Conservation (phyloP, 345 rosid species). For the Combretum micranthum region DNA sequence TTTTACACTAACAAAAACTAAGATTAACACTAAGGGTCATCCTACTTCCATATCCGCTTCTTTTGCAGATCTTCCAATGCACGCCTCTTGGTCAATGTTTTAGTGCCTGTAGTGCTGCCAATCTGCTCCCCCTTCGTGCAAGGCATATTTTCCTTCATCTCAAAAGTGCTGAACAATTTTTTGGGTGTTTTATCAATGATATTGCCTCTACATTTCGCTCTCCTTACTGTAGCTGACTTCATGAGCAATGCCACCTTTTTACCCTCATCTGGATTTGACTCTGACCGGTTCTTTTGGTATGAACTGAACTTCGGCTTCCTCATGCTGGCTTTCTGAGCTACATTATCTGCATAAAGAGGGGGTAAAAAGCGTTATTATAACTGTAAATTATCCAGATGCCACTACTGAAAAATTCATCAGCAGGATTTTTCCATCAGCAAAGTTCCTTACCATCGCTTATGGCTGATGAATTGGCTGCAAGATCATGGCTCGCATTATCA, state of each 20-base stretch:
- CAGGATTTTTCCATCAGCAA: background rate
- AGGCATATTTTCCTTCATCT: constrained; percentile 23
- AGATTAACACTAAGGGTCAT: too few species aligned
- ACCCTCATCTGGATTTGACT: constrained; percentile 6
- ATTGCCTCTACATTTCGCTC: constrained; percentile 2
- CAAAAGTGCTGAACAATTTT: constrained; percentile 1
- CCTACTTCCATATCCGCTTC: constrained; percentile 5
- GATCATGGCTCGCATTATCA: background rate
- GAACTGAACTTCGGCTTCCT: constrained; percentile 6
- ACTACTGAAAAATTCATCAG: background rate
- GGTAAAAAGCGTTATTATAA: background rate
- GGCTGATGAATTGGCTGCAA: background rate
- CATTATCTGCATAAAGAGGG: constrained; percentile 5
- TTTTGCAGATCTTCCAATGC: constrained; percentile 21
- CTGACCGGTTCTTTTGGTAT: constrained; percentile 3
- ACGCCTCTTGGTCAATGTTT: constrained; percentile 15
- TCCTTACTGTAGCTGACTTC: constrained; percentile 8
- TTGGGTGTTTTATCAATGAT: constrained; percentile 13
- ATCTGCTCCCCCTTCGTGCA: constrained; percentile 12
- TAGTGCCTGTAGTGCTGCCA: constrained; percentile 11
- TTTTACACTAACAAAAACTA: too few species aligned
- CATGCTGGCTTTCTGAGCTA: constrained; percentile 7
- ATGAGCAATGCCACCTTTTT: constrained; percentile 1
- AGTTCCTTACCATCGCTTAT: background rate
- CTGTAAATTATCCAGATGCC: too few species aligned